Percentiles rank a stretch among this genome's conserved stretches.
Conservation (phyloP, 805 yeast species). For the Candida broadrunensis region DNA sequence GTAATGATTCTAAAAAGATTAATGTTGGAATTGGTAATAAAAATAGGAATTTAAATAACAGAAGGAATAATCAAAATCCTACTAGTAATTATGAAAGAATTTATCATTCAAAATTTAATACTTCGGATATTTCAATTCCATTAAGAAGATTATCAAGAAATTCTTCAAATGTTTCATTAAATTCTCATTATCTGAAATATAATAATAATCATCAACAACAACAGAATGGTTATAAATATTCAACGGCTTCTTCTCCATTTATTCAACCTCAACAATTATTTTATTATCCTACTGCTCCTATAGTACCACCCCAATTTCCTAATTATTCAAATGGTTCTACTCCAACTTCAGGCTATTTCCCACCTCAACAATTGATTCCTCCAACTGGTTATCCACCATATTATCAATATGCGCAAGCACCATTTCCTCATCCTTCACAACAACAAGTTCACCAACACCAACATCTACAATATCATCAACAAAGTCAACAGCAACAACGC, state of each 20-base stretch:
- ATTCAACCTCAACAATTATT: conserved; percentile 9
- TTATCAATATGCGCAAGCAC: neutral
- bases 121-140: conserved; percentile 20
- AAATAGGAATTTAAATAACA: neutral
- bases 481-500: conserved; percentile 1
- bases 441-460: neutral
- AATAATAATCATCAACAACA: conserved; percentile 1
- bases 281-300: conserved; percentile 6
- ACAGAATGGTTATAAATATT: neutral
- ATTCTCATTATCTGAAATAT: conserved; percentile 6
- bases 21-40: conserved; percentile 6
- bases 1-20: conserved; percentile 8
- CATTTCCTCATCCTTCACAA: neutral
- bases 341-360: conserved; percentile 1
- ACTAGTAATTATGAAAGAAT: conserved; percentile 6
- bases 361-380: conserved; percentile 1
- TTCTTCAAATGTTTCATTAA: conserved; percentile 17
- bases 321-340: conserved; percentile 1
- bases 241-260: conserved; percentile 3
- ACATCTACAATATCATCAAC: neutral
- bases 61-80: neutral
- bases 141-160: conserved; percentile 12
- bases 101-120: conserved; percentile 11
- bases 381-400: conserved; percentile 2
- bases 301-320: conserved; percentile 4